A percentile compares a stretch with the other conserved stretches of the same genome.
These are phyloP conservation scores for Xerocomus cyaneibrunnescens DNA, from an alignment of 1,284 basidiomycete species.

Conservation along the genomic window DNA sequence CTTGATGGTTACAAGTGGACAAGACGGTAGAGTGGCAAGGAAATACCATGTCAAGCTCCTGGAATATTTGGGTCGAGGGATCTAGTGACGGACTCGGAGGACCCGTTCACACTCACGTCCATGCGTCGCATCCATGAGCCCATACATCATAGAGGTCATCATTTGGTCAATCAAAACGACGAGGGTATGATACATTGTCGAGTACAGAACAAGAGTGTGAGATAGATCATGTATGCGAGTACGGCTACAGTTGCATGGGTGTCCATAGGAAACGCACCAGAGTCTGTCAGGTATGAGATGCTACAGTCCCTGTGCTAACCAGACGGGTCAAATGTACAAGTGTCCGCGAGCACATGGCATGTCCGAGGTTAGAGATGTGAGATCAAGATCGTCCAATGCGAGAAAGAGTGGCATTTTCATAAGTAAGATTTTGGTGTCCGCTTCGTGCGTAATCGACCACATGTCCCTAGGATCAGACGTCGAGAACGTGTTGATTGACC, in stretches of 20 bases:
- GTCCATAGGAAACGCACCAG: slow-evolving; percentile 28
- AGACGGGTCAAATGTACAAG: slow-evolving; percentile 11
- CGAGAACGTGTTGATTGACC: slow-evolving; percentile 28
- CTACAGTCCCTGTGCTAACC: slow-evolving; percentile 7
- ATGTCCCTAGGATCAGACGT: slow-evolving; percentile 24
- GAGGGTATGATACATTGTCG: slow-evolving; percentile 29
- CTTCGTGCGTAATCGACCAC: slow-evolving; percentile 7
- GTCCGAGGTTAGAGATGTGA: slow-evolving; percentile 31
- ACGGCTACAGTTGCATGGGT: slow-evolving; percentile 28
- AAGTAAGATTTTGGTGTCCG: slow-evolving; percentile 24
- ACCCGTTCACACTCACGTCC: not conserved
- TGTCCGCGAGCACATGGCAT: slow-evolving; percentile 25
- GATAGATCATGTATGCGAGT: slow-evolving; percentile 24
- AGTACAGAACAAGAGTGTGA: slow-evolving; percentile 36
- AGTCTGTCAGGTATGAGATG: slow-evolving; percentile 4
- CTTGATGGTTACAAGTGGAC: no score
- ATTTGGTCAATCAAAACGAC: slow-evolving; percentile 26
- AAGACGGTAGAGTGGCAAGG: no score
- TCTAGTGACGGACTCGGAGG: no score
- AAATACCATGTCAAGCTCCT: no score
- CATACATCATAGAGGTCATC: slow-evolving; percentile 15
- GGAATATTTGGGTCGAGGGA: not conserved
- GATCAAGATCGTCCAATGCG: slow-evolving; percentile 17
- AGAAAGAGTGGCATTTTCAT: slow-evolving; percentile 27
- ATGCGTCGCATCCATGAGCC: slow-evolving; percentile 1